phyloP scores from a whole-genome alignment of 2,329 filamentous ascomycete species.

The Exophiala xenobiotica region DNA sequence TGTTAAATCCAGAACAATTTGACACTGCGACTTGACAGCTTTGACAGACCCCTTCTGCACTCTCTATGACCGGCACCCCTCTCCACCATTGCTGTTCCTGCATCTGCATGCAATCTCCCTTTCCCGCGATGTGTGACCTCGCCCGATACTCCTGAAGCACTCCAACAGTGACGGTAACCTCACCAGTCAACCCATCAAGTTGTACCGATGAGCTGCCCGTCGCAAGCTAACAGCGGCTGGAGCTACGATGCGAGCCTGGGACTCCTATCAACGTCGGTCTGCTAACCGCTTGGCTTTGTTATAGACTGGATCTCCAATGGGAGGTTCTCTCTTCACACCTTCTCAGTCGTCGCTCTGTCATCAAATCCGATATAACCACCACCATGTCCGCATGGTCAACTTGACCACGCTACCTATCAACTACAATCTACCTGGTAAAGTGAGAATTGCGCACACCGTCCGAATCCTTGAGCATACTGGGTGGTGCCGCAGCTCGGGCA shows the following conservation, averaged over 20 bases:
- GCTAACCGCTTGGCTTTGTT: too few species aligned
- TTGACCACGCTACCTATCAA: neutral
- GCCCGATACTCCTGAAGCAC: neutral
- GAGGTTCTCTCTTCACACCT: slow-evolving; percentile 13
- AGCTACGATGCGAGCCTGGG: too few species aligned
- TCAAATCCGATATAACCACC: neutral
- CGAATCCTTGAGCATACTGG: neutral
- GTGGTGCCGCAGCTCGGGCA: slow-evolving; percentile 5
- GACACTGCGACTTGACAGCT: slow-evolving; percentile 9
- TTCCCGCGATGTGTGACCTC: slow-evolving; percentile 8
- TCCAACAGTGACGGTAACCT: slow-evolving; percentile 5
- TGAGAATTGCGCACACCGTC: too few species aligned
- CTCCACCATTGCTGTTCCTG: slow-evolving; percentile 1
- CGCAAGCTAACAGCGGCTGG: too few species aligned
- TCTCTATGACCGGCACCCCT: neutral
- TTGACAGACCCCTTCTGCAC: slow-evolving; percentile 11
- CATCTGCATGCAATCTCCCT: slow-evolving; percentile 12
- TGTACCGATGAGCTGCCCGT: slow-evolving; percentile 6
- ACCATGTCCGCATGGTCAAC: neutral
- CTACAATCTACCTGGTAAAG: neutral
- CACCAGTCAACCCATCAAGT: slow-evolving; percentile 4
- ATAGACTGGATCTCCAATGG: slow-evolving; percentile 16
- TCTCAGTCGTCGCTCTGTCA: slow-evolving; percentile 15
- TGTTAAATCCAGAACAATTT: slow-evolving; percentile 4
- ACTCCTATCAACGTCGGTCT: too few species aligned